phyloP scores from a whole-genome alignment of 345 rosid genomes.

The Euphorbia peplus region DNA sequence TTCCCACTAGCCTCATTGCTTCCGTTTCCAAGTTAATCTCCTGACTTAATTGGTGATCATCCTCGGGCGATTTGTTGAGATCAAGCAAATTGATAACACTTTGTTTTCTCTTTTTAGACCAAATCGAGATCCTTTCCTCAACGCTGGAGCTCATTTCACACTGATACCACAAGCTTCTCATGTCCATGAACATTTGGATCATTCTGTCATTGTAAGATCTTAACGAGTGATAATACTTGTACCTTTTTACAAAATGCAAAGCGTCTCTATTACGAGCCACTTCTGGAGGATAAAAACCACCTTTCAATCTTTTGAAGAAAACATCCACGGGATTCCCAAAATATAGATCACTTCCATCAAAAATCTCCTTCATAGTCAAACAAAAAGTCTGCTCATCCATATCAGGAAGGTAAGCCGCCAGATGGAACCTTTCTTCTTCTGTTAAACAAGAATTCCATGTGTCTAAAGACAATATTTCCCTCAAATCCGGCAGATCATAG shows the following conservation, averaged over 20 bases:
- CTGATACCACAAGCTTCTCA: conserved; percentile 45
- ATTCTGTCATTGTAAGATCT: conserved; percentile 50
- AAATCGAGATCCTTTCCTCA: conserved; percentile 39
- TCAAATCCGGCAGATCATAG: conserved; percentile 60
- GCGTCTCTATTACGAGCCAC: conserved; percentile 43
- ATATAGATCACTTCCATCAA: conserved; percentile 46
- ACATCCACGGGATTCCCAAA: conserved; percentile 60
- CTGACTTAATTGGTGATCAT: conserved; percentile 32
- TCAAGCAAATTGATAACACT: conserved; percentile 40
- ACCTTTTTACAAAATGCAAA: conserved; percentile 39
- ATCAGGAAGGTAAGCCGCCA: conserved; percentile 63
- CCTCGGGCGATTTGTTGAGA: conserved; percentile 52
- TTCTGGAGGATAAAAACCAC: conserved; percentile 53
- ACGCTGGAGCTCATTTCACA: conserved; percentile 28
- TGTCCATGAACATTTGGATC: conserved; percentile 40
- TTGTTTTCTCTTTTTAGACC: conserved; percentile 43
- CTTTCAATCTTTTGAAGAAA: conserved; percentile 55
- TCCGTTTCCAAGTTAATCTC: conserved; percentile 28
- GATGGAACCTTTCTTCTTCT: conserved; percentile 55
- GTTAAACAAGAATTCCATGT: conserved; percentile 67
- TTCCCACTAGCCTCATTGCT: conserved; percentile 27
- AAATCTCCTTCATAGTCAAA: conserved; percentile 53
- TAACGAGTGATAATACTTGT: conserved; percentile 43
- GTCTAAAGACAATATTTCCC: conserved; percentile 46
- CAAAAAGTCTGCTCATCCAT: conserved; percentile 53